phyloP scores from a whole-genome alignment of 2,329 filamentous ascomycete species.

The Truncatella angustata region DNA sequence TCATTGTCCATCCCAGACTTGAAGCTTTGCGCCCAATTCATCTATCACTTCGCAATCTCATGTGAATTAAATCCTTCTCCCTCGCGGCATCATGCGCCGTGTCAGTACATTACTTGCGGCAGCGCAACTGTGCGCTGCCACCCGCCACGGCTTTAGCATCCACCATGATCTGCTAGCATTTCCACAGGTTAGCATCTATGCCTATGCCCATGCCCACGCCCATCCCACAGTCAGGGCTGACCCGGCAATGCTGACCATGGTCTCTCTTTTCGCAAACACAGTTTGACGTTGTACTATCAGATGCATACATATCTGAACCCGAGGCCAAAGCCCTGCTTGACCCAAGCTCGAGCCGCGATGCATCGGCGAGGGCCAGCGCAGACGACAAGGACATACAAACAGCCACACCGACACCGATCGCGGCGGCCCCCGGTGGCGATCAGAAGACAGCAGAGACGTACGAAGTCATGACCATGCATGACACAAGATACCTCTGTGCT shows the following conservation, averaged over 20 bases:
- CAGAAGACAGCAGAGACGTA: conserved; percentile 50
- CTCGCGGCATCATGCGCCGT: conserved; percentile 44
- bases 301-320: conserved; percentile 67
- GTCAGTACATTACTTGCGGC: conserved; percentile 43
- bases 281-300: conserved; percentile 78
- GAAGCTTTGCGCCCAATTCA: not conserved
- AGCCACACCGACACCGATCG: conserved; percentile 22
- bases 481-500: conserved; percentile 76
- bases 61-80: conserved; percentile 5
- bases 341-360: conserved; percentile 28
- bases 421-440: conserved; percentile 26
- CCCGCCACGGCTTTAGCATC: conserved; percentile 70
- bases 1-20: not conserved
- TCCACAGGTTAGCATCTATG: conserved; percentile 66
- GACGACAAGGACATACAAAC: conserved; percentile 28
- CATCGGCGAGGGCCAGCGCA: conserved; percentile 30
- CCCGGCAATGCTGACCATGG: too few relatives aligned
- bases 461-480: conserved; percentile 71
- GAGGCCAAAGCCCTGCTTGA: conserved; percentile 65
- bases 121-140: conserved; percentile 44
- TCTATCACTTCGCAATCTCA: not conserved
- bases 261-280: conserved; percentile 40
- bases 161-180: conserved; percentile 85
- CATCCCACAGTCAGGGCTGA: too few relatives aligned
- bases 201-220: too few relatives aligned